A percentile compares a stretch with the other conserved stretches of the same genome.
phyloP scores from a whole-genome alignment of 805 yeast genomes.

The Wickerhamiella occidentalis region DNA sequence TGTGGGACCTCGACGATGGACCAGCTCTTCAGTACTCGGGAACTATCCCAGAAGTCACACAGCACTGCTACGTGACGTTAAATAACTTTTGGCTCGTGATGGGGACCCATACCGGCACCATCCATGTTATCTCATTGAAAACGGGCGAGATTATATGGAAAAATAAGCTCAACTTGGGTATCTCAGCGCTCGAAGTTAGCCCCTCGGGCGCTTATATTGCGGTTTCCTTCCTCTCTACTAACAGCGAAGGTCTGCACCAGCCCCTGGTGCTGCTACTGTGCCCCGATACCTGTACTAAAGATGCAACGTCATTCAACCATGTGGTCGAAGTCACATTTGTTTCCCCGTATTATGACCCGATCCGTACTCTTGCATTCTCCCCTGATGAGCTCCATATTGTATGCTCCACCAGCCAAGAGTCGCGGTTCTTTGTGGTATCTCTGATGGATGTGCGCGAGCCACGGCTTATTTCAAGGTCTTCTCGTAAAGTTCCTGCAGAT shows the following conservation, averaged over 20 bases:
- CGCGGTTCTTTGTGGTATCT: constrained; percentile 65
- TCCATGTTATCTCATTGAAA: constrained; percentile 51
- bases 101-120: constrained; percentile 59
- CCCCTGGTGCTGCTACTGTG: constrained; percentile 59
- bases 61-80: constrained; percentile 27
- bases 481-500: constrained; percentile 43
- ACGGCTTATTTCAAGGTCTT: constrained; percentile 54
- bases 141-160: constrained; percentile 57
- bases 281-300: constrained; percentile 14
- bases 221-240: constrained; percentile 70
- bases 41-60: constrained; percentile 30
- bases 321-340: constrained; percentile 60
- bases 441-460: constrained; percentile 53
- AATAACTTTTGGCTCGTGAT: constrained; percentile 50
- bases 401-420: constrained; percentile 67
- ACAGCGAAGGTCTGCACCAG: constrained; percentile 55
- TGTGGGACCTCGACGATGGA: constrained; percentile 32
- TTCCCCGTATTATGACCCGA: constrained; percentile 77
- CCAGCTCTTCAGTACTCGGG: constrained; percentile 62
- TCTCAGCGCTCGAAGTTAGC: constrained; percentile 65
- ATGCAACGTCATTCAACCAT: constrained; percentile 19
- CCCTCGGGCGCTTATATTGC: constrained; percentile 54
- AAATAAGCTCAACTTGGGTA: constrained; percentile 58
- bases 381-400: constrained; percentile 56
- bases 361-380: constrained; percentile 62